Evolutionary conservation across 345 rosid genomes (phyloP).

Genomic region (Eucalyptus sp.): DNA sequence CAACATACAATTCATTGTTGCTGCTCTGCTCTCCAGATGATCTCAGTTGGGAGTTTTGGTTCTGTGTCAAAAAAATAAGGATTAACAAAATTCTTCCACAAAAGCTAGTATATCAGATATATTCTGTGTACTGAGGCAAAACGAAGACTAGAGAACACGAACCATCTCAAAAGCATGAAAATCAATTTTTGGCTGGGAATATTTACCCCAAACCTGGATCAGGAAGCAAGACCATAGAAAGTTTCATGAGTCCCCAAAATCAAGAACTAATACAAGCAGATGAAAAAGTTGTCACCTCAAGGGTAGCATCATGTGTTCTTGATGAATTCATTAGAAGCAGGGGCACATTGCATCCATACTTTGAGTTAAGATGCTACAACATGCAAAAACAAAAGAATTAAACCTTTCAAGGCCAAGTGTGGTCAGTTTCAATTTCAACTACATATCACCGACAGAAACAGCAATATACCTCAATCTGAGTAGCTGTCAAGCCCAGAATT

Average conservation of each 20-base stretch:
- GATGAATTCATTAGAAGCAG: slow-evolving; percentile 28
- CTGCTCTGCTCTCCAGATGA: not conserved
- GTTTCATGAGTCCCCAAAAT: not conserved
- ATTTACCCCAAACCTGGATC: slow-evolving; percentile 34
- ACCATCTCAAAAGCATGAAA: slow-evolving; percentile 32
- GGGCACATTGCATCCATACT: slow-evolving; percentile 37
- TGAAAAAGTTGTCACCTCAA: slow-evolving; percentile 21
- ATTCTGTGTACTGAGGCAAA: not conserved
- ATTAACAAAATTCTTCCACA: not conserved
- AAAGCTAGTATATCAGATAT: not conserved
- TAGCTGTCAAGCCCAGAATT: slow-evolving; percentile 21
- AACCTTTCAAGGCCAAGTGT: not conserved
- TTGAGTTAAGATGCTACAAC: slow-evolving; percentile 37
- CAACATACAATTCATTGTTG: not conserved
- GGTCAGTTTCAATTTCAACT: not conserved
- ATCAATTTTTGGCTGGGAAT: slow-evolving; percentile 20
- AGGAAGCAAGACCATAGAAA: slow-evolving; percentile 1
- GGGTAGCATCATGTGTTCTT: slow-evolving; percentile 12
- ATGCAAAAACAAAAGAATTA: not conserved
- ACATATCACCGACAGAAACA: not conserved
- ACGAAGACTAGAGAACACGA: not conserved
- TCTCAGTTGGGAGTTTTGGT: not conserved
- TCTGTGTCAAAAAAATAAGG: not conserved
- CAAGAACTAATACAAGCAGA: not conserved
- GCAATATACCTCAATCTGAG: slow-evolving; percentile 34